Conservation (phyloP, 352 stramenopile genomes). For the Globisporangium sylvaticum region DNA sequence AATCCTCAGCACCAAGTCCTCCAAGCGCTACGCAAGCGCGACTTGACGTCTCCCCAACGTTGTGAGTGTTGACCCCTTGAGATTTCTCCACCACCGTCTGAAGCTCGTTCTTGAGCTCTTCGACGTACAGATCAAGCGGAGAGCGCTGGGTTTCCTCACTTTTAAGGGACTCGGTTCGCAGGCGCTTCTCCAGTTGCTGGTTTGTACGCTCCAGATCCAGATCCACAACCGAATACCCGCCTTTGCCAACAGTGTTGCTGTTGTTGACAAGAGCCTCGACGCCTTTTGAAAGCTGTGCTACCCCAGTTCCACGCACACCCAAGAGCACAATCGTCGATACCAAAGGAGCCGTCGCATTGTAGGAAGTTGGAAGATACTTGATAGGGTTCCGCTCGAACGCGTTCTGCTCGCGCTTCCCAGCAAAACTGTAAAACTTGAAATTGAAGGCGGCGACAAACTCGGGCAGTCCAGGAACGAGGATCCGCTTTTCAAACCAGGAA, state of each 20-base stretch:
- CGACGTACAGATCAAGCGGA: conserved; percentile 14
- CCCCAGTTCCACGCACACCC: conserved; percentile 37
- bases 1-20: conserved; percentile 16
- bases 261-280: conserved; percentile 8
- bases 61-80: background rate
- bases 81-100: background rate
- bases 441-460: conserved; percentile 35
- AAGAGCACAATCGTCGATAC: conserved; percentile 49
- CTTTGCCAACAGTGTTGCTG: too few relatives aligned
- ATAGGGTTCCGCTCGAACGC: conserved; percentile 52
- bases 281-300: conserved; percentile 9
- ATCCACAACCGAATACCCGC: conserved; percentile 13
- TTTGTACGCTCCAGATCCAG: conserved; percentile 14
- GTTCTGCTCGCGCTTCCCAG: conserved; percentile 29
- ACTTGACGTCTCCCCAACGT: background rate
- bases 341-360: conserved; percentile 24
- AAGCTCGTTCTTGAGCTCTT: conserved; percentile 22
- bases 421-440: conserved; percentile 56
- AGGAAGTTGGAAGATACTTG: conserved; percentile 30
- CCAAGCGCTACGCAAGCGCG: conserved; percentile 5
- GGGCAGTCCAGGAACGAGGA: conserved; percentile 40
- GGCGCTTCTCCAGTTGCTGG: conserved; percentile 8
- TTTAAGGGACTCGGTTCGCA: conserved; percentile 19
- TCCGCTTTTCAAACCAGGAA: conserved; percentile 34
- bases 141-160: conserved; percentile 11